Evolutionary conservation across 2,329 filamentous ascomycete genomes (phyloP), one percentile per base, ranked within the genome.

Genomic region (Dactylella cylindrospora): DNA sequence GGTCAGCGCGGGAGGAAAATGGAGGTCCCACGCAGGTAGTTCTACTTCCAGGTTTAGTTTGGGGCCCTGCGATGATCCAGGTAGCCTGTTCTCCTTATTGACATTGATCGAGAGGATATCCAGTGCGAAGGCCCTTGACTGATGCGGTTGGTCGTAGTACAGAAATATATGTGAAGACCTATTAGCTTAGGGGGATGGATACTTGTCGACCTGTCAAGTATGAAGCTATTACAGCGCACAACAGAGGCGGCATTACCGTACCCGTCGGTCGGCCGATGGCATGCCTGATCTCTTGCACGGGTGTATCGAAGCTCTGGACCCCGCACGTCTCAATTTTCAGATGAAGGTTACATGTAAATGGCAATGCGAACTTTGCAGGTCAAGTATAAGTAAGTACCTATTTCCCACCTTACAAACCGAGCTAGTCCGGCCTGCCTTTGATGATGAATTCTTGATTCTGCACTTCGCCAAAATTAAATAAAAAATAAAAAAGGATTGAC

Each of bases 401-500:
- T 22, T 23, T 40, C 36, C 23, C 36, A 40, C 23, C 23, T 23
- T 40, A 25, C 20, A 3, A 20, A n/a, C 15, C 36, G 3, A n/a
- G 13, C 5, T 32, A 51, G 25, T n/a, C 35, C 39, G 41, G 35
- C 28, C n/a, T n/a, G n/a, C n/a, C n/a, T n/a, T n/a, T n/a, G n/a
- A n/a, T n/a, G 41, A 22, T 32, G 47, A 38, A 38, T 33, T 29
- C 46, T 29, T 25, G 46, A 47, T 52, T 31, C 43, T 54, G 49
- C 50, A 50, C 52, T 28, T 15, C n/a, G 41, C 25, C 40, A 29
- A 38, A 44, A 62, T 62, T 62, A 62, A n/a, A n/a, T n/a, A n/a
- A n/a, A n/a, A n/a, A n/a, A n/a, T n/a, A n/a, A n/a, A n/a, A n/a
- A n/a, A n/a, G n/a, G n/a, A n/a, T n/a, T n/a, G n/a, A n/a, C n/a